These are phyloP conservation scores for Melaleuca quinquenervia DNA, from an alignment of 345 rosid species.

Conservation along the genomic window DNA sequence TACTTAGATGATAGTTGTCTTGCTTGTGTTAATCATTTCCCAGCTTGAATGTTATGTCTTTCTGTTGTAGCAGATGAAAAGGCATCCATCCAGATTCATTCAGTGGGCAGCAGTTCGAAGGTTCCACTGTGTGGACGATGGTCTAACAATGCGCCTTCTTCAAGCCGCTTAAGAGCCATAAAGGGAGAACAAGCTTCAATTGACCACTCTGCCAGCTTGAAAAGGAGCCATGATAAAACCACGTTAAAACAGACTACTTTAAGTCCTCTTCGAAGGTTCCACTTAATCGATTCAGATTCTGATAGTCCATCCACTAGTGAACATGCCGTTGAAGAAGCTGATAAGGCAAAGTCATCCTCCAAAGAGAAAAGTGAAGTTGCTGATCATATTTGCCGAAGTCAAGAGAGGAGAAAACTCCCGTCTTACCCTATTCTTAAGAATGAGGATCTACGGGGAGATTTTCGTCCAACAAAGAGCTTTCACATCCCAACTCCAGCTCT, in stretches of 20 bases:
- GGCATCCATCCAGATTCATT: slow-evolving; percentile 25
- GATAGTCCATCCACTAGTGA: slow-evolving; percentile 35
- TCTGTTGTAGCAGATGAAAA: slow-evolving; percentile 24
- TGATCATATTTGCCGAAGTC: not conserved
- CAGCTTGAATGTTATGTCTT: not conserved
- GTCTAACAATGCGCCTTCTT: slow-evolving; percentile 23
- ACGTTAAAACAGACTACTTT: slow-evolving; percentile 37
- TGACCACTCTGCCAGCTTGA: slow-evolving; percentile 28
- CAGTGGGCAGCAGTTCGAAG: slow-evolving; percentile 58
- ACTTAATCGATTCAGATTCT: slow-evolving; percentile 69
- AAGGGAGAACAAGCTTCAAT: slow-evolving; percentile 21
- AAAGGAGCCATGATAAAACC: slow-evolving; percentile 16
- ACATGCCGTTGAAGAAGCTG: slow-evolving; percentile 14
- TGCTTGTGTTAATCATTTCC: not conserved
- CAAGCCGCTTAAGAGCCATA: slow-evolving; percentile 16
- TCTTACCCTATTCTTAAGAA: slow-evolving; percentile 4
- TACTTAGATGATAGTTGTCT: not conserved
- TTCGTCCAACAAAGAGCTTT: slow-evolving; percentile 31
- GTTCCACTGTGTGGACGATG: slow-evolving; percentile 38
- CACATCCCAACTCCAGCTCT: slow-evolving; percentile 61
- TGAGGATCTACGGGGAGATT: slow-evolving; percentile 63
- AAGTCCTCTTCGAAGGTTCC: slow-evolving; percentile 86
- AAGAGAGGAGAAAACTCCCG: slow-evolving; percentile 17
- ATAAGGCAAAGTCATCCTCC: slow-evolving; percentile 7
- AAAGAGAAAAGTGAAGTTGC: slow-evolving; percentile 6